Base-by-base conservation (phyloP, 495 filamentous ascomycete species). In the Eremomyces bilateralis region DNA sequence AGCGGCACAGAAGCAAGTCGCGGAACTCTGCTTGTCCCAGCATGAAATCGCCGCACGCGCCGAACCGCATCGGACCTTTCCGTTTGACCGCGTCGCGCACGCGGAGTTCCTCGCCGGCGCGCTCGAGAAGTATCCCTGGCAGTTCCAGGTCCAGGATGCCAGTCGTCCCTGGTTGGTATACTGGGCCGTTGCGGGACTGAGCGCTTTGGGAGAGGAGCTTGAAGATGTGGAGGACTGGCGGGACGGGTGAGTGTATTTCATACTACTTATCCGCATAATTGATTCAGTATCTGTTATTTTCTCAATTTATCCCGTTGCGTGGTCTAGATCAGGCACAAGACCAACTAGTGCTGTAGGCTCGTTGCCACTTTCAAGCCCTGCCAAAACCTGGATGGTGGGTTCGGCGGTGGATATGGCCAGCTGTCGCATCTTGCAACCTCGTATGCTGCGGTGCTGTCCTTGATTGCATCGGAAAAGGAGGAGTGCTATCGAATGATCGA, bases 331-430 rank as follows among this genome's bases (percentile, higher is more conserved):
- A n/a, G n/a, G n/a, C n/a, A n/a, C n/a, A n/a, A n/a, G n/a, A n/a
- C n/a, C n/a, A n/a, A n/a, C n/a, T n/a, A n/a, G n/a, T n/a, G n/a
- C 21, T 21, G 37, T 45, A 73, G 72, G 17, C 58, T 91, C 4
- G 61, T 74, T 13, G 55, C 66, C 28, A 88, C 82, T 1, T 68
- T 88, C 15, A 59, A 61, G 20, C 64, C 78, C 8, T 72, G 83
- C 51, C 90, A 94, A 54, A 88, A 95, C 51, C 47, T 60, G 20
- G 63, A 59, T 12, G 88, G 88, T 4, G 88, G 88, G 4, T 93
- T 94, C 53, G 90, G 88, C 18, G 88, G 88, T 31, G 84, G 88
- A n/a, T 73, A 78, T 53, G 78, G 83, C 28, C 90, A 95, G 50
- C 60, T 65, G 39, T 81, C 80, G 10, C 88, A 97, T 54, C 57